Conservation (phyloP, 176 grass and related monocot genomes). For the Tuctoria greenei region DNA sequence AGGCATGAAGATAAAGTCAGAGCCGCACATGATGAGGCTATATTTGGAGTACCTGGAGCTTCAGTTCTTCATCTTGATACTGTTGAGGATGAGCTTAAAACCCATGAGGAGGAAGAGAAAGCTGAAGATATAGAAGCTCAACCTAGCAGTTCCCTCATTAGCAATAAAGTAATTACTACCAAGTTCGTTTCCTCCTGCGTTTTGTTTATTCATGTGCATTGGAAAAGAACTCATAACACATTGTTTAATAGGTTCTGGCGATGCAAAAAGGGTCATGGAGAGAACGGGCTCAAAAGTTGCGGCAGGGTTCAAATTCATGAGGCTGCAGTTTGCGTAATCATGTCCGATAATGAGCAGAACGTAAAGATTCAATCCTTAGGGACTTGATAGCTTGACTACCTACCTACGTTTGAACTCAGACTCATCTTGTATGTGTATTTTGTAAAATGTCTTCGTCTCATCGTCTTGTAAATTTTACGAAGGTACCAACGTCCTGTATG, state of each 20-base stretch:
- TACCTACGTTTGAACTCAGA: not conserved
- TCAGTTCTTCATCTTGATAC: constrained; percentile 43
- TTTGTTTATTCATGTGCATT: constrained; percentile 12
- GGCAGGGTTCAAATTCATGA: constrained; percentile 51
- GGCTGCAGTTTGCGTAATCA: not conserved
- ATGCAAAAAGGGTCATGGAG: constrained; percentile 86
- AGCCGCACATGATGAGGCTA: constrained; percentile 85
- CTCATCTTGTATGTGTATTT: constrained; percentile 9
- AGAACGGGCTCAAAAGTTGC: constrained; percentile 66
- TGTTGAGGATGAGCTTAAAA: constrained; percentile 30
- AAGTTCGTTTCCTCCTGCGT: constrained; percentile 9
- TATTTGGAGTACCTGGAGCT: constrained; percentile 70
- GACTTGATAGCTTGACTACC: not conserved
- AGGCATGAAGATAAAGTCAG: constrained; percentile 75
- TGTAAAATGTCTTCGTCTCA: not conserved
- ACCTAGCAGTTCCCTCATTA: constrained; percentile 50
- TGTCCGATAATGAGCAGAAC: not conserved
- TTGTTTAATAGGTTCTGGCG: constrained; percentile 53
- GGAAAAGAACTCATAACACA: constrained; percentile 21
- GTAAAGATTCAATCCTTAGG: not conserved
- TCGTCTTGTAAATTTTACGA: not conserved
- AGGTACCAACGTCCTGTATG: not conserved
- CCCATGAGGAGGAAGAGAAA: constrained; percentile 26
- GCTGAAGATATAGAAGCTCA: constrained; percentile 34
- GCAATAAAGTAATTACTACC: constrained; percentile 52